Evolutionary conservation across 345 rosid genomes (phyloP).

Genomic region (Linum tenue): DNA sequence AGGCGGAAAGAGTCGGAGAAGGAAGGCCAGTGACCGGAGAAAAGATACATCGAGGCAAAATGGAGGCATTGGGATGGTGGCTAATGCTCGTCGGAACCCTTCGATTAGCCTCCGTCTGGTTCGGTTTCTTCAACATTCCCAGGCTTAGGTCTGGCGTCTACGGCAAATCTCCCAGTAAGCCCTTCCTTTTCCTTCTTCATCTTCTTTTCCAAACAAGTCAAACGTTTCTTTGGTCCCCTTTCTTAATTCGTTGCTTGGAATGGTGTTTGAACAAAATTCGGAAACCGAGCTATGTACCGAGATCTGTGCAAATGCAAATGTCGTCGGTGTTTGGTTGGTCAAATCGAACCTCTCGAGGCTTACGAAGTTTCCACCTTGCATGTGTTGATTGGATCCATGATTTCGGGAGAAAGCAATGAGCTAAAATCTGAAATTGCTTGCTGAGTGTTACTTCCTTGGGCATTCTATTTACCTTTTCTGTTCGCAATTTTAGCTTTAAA

Average conservation of each 20-base stretch:
- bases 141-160: slow-evolving; percentile 86
- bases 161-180: slow-evolving; percentile 60
- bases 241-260: not conserved
- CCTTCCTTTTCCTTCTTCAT: slow-evolving; percentile 1
- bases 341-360: not conserved
- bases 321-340: not conserved
- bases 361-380: not conserved
- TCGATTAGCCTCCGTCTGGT: slow-evolving; percentile 88
- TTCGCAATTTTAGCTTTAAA: not conserved
- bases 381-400: not conserved
- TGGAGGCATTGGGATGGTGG: slow-evolving; percentile 93
- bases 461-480: not conserved
- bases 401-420: not conserved
- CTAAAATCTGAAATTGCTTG: not conserved
- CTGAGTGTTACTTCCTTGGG: not conserved
- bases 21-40: not conserved
- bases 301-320: not conserved
- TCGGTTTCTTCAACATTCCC: slow-evolving; percentile 90
- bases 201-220: not conserved
- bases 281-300: not conserved
- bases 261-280: not conserved
- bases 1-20: not conserved
- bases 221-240: not conserved
- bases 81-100: slow-evolving; percentile 75
- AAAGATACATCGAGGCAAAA: slow-evolving; percentile 15